A percentile compares a stretch with the other conserved stretches of the same genome.
Conservation (phyloP, 208 protist genomes). For the Trypanosoma boissoni region DNA sequence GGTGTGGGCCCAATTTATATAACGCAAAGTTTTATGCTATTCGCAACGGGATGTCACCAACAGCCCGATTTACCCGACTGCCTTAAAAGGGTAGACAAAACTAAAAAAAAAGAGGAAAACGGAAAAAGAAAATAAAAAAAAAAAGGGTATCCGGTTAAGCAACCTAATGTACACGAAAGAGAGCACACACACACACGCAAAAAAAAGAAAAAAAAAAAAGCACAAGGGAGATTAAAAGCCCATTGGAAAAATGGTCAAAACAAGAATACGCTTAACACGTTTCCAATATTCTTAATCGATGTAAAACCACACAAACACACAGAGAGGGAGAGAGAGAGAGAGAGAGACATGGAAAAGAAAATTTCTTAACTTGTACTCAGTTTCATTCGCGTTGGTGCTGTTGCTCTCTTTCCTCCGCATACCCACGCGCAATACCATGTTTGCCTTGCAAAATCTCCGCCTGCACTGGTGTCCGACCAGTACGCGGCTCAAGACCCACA, state of each 20-base stretch:
- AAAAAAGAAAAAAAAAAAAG: too few species aligned
- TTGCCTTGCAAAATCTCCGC: conserved; percentile 53
- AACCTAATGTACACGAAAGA: too few species aligned
- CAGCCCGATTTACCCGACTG: not conserved
- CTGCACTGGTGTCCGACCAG: conserved; percentile 80
- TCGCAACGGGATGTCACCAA: too few species aligned
- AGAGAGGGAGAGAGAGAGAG: too few species aligned
- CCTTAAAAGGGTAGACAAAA: conserved; percentile 3
- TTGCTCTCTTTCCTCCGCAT: conserved; percentile 43
- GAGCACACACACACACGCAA: conserved; percentile 2
- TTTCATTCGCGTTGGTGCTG: conserved; percentile 10
- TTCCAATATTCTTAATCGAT: too few species aligned
- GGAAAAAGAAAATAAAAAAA: conserved; percentile 7
- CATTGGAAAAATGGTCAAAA: too few species aligned
- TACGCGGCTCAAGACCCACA: conserved; percentile 68
- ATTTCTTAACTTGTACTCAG: conserved; percentile 9
- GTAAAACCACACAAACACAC: not conserved
- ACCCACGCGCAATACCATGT: conserved; percentile 80
- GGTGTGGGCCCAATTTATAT: too few species aligned
- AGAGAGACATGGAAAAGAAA: not conserved
- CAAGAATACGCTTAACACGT: conserved; percentile 3
- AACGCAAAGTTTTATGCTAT: too few species aligned
- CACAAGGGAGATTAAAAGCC: too few species aligned
- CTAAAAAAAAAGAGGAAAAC: conserved; percentile 4
- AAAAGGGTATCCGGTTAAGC: too few species aligned